These are phyloP conservation scores for Euptelea pleiosperma DNA, from an alignment of 164 flowering plant species.

Conservation along the genomic window DNA sequence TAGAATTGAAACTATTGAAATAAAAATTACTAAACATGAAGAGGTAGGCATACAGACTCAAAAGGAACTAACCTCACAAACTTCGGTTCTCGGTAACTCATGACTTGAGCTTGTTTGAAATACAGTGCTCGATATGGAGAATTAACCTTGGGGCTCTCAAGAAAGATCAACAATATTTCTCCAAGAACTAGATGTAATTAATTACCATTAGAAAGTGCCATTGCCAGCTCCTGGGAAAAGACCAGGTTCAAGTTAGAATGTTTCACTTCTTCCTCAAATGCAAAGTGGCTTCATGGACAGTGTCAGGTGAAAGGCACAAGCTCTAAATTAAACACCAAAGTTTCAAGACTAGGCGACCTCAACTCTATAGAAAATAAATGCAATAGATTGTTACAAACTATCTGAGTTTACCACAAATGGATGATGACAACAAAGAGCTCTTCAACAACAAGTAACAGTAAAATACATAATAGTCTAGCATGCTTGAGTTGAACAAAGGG, in stretches of 20 bases:
- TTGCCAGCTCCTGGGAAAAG: neutral
- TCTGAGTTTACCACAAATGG: too few species aligned
- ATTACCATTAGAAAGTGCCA: neutral
- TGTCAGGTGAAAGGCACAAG: too few species aligned
- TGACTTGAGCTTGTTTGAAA: neutral
- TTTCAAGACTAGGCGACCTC: too few species aligned
- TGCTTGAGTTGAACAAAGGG: too few species aligned
- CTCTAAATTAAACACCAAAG: too few species aligned
- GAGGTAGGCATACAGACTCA: neutral
- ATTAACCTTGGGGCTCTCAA: neutral
- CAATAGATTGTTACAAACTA: too few species aligned
- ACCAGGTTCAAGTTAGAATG: neutral
- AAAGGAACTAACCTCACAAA: slow-evolving; percentile 25
- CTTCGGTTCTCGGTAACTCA: slow-evolving; percentile 19
- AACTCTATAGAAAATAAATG: too few species aligned
- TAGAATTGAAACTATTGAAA: neutral
- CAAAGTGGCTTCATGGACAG: neutral
- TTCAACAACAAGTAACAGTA: too few species aligned
- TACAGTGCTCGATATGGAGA: neutral
- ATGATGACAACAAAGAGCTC: too few species aligned
- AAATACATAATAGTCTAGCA: too few species aligned
- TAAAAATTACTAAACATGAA: neutral
- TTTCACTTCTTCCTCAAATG: neutral
- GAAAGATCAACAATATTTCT: neutral
- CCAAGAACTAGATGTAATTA: neutral